These are phyloP conservation scores for Boletus rubropictus DNA, from an alignment of 768 basidiomycete genomes.

Conservation along the genomic window DNA sequence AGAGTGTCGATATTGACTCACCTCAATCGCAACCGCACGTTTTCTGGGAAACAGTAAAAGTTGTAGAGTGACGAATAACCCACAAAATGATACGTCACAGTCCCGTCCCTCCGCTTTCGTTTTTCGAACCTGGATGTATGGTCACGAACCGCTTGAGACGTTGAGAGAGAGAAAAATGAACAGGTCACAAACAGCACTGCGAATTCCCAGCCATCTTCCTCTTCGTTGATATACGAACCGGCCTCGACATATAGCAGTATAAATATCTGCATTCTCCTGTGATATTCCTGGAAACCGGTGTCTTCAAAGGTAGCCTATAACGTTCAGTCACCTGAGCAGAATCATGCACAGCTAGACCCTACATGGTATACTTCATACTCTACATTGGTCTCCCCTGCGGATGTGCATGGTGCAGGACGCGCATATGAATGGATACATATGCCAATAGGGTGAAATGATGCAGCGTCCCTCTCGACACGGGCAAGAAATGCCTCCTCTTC, in stretches of 20 bases:
- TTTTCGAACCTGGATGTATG: constrained; percentile 66
- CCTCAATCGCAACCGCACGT: constrained; percentile 82
- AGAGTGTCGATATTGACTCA: constrained; percentile 26
- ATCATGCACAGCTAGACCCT: constrained; percentile 27
- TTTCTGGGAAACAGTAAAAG: constrained; percentile 95
- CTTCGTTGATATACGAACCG: constrained; percentile 91
- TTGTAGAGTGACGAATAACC: constrained; percentile 94
- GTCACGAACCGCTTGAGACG: background rate
- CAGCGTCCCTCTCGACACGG: constrained; percentile 74
- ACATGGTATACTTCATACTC: constrained; percentile 91
- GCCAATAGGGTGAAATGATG: constrained; percentile 70
- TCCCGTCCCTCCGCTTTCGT: constrained; percentile 55
- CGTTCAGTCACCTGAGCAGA: constrained; percentile 1
- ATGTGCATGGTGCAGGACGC: constrained; percentile 41
- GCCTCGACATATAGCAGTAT: constrained; percentile 93
- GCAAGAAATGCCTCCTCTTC: constrained; percentile 61
- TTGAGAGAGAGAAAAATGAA: background rate
- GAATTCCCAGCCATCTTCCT: constrained; percentile 94
- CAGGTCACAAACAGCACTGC: constrained; percentile 60
- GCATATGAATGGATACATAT: constrained; percentile 72
- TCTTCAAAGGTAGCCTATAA: constrained; percentile 75
- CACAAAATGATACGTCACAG: constrained; percentile 78
- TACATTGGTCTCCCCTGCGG: constrained; percentile 51
- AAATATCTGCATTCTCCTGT: constrained; percentile 89
- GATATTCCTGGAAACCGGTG: constrained; percentile 86